A percentile compares a stretch with the other conserved stretches of the same genome.
Evolutionary conservation across 1,284 basidiomycete species (phyloP).

Genomic region (Cryptococcus deneoformans): DNA sequence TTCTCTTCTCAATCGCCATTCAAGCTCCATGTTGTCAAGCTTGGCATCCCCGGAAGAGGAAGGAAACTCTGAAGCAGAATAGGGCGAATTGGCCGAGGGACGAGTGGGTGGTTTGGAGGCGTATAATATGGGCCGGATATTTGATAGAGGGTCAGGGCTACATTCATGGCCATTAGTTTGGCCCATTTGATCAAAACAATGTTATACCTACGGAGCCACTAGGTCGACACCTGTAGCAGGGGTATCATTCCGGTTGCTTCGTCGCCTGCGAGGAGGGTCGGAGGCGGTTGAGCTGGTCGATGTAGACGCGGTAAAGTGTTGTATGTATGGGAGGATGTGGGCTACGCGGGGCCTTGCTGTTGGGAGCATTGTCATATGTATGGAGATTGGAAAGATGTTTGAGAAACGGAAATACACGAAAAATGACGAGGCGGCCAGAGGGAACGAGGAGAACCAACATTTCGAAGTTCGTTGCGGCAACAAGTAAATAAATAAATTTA

Average conservation of each 20-base stretch:
- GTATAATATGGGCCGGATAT: constrained; percentile 46
- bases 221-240: constrained; percentile 31
- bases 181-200: neutral
- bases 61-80: constrained; percentile 41
- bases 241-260: constrained; percentile 3
- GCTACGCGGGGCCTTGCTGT: too few relatives aligned
- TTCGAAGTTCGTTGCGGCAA: neutral
- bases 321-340: neutral
- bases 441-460: too few relatives aligned
- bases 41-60: constrained; percentile 8
- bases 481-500: neutral
- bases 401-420: too few relatives aligned
- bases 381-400: too few relatives aligned
- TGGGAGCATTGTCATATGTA: too few relatives aligned
- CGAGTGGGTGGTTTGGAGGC: constrained; percentile 27
- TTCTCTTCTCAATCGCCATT: constrained; percentile 39
- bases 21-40: constrained; percentile 36
- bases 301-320: constrained; percentile 1
- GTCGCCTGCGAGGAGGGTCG: constrained; percentile 3
- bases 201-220: constrained; percentile 41
- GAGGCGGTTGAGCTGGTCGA: neutral
- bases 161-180: neutral
- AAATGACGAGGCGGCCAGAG: too few relatives aligned
- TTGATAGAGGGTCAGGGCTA: constrained; percentile 45
- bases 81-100: constrained; percentile 35